A percentile compares a stretch with the other conserved stretches of the same genome.
Conservation (phyloP, 305 asterid species). For the Fraxinus ornus region DNA sequence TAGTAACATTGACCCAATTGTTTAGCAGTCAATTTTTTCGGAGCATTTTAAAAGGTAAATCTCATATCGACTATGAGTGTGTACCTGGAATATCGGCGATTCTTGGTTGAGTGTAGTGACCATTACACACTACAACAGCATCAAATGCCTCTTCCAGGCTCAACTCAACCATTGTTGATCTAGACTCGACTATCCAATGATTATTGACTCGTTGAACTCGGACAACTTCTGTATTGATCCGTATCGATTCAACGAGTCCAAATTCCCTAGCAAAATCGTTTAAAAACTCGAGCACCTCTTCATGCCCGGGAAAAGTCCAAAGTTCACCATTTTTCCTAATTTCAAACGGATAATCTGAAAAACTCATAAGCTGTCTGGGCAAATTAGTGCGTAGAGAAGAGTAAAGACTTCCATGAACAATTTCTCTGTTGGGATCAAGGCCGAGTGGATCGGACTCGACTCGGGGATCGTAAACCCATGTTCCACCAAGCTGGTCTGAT, state of each 20-base stretch:
- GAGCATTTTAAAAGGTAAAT: not conserved
- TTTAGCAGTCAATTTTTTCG: not conserved
- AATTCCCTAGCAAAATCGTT: conserved; percentile 41
- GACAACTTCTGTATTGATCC: conserved; percentile 45
- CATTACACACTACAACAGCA: conserved; percentile 65
- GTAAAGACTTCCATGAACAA: conserved; percentile 53
- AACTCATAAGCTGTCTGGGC: conserved; percentile 59
- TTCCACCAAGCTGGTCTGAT: conserved; percentile 52
- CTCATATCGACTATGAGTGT: not conserved
- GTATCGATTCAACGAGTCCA: conserved; percentile 41
- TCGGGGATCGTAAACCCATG: conserved; percentile 53
- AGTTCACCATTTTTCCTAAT: conserved; percentile 19
- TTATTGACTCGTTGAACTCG: conserved; percentile 42
- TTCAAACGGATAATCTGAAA: conserved; percentile 50
- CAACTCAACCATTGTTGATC: not conserved
- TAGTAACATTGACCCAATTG: not conserved
- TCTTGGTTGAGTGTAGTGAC: conserved; percentile 51
- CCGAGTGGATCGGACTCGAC: conserved; percentile 61
- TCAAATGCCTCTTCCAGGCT: conserved; percentile 45
- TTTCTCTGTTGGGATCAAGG: conserved; percentile 51
- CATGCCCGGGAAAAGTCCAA: conserved; percentile 52
- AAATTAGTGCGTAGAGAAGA: conserved; percentile 54
- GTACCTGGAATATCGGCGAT: conserved; percentile 55
- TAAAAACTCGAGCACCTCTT: conserved; percentile 54
- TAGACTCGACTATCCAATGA: conserved; percentile 52